Evolutionary conservation across 1,284 basidiomycete species (phyloP), one percentile per base, ranked within the genome.

Genomic region (Microbotryum violaceum): DNA sequence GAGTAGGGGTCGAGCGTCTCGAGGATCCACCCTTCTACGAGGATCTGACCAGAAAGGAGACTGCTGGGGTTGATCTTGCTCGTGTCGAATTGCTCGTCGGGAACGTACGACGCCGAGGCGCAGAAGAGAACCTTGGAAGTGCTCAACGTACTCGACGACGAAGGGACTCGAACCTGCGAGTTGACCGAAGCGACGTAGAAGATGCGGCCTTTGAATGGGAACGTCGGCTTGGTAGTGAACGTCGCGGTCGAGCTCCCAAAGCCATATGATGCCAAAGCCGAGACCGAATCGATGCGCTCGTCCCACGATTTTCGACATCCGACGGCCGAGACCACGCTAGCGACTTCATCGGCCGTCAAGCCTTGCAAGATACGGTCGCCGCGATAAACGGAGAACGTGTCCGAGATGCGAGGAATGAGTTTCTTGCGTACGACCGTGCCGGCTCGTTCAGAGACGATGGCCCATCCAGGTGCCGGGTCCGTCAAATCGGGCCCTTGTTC

Each of bases 1-100:
- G 90, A 90, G 74, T 98, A 98, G 0, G 96, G 94, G 74, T 98
- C 94, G 50, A 98, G 81, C 1, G 93, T 97, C 78, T 99, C 92
- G 68, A 97, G 76, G 50, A 97, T 86, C 96, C 96, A 99, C 1
- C 89, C 94, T 70, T 97, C 92, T 4, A 99, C 78, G 65, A 90
- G 85, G 50, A 93, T 79, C 23, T 87, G 84, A 1, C 91, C 93
- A 10, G 89, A 78, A 0, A 91, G 89, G 16, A 92, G 79, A 0
- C 66, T 74, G 54, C 83, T 82, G 0, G 89, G 80, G 72, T 98
- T 97, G 76, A 91, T 86, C 73, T 90, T 91, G 18, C 76, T 71
- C 3, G 81, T 87, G 16, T 77, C 76, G 57, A 81, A 76, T 18
- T 59, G 31, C 10, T 44, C 27, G n/a, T 49, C 53, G 52, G 90